These are phyloP conservation scores for Camelina laxa DNA, from an alignment of 345 rosid genomes.

Conservation along the genomic window DNA sequence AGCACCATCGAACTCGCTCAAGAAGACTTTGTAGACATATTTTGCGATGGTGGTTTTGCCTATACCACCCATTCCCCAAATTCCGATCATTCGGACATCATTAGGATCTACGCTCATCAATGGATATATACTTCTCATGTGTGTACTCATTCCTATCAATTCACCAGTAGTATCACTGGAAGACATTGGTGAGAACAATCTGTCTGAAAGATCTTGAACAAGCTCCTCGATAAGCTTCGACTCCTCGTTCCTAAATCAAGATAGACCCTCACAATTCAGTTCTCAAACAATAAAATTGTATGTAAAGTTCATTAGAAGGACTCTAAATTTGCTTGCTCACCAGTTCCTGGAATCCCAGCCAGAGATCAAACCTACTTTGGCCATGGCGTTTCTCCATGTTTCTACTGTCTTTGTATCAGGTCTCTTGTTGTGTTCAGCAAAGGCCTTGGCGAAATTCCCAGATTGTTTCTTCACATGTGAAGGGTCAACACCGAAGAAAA, in stretches of 20 bases:
- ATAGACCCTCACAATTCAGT: background rate
- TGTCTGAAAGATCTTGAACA: constrained; percentile 39
- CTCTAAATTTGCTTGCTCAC: constrained; percentile 25
- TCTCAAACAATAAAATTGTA: background rate
- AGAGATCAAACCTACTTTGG: constrained; percentile 36
- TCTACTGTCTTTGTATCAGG: background rate
- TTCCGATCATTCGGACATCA: constrained; percentile 46
- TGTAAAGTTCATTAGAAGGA: background rate
- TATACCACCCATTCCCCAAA: constrained; percentile 59
- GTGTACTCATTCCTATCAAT: constrained; percentile 46
- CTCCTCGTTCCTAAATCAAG: constrained; percentile 41
- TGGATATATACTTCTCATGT: constrained; percentile 30
- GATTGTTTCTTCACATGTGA: constrained; percentile 40
- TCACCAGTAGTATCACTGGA: background rate
- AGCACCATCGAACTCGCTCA: constrained; percentile 44
- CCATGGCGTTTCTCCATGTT: constrained; percentile 41
- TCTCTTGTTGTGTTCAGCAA: constrained; percentile 30
- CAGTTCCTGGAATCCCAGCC: constrained; percentile 46
- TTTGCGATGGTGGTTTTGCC: constrained; percentile 64
- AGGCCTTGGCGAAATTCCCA: constrained; percentile 37
- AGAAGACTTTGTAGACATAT: constrained; percentile 41
- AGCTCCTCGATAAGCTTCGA: constrained; percentile 40
- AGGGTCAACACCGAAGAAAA: constrained; percentile 49
- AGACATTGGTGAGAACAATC: constrained; percentile 7
- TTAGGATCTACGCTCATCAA: background rate